Evolutionary conservation across 192 early-diverging fungal genomes (phyloP).

Genomic region (Rhizophagus clarus): DNA sequence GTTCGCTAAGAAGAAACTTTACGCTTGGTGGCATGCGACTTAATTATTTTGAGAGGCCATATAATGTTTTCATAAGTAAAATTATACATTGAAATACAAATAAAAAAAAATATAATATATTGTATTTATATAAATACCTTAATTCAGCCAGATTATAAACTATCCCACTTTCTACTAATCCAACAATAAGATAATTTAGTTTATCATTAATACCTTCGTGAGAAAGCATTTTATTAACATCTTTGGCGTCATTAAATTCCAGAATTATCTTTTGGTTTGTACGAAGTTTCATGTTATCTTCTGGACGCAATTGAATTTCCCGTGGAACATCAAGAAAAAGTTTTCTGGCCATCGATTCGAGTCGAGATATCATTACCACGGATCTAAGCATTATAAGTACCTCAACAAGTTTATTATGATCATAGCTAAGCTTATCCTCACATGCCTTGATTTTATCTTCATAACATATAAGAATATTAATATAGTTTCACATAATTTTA

Average conservation of each 20-base stretch:
- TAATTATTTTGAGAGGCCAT: not conserved
- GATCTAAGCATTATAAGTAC: not conserved
- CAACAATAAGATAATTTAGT: conserved; percentile 7
- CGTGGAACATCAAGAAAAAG: not conserved
- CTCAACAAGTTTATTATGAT: not conserved
- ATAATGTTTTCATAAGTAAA: not conserved
- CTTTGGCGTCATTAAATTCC: not conserved
- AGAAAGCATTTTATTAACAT: not conserved
- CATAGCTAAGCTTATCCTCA: not conserved
- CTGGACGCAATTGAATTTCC: not conserved
- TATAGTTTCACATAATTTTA: not conserved
- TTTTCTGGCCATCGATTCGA: conserved; percentile 17
- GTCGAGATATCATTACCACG: not conserved
- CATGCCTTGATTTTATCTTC: not conserved
- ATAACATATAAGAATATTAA: not conserved
- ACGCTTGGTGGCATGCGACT: not conserved
- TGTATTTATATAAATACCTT: not conserved
- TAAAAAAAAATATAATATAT: not conserved
- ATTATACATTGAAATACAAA: not conserved
- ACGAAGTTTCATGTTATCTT: not conserved
- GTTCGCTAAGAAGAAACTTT: not conserved
- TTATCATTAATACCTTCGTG: conserved; percentile 2
- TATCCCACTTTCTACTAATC: not conserved
- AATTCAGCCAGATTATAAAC: not conserved
- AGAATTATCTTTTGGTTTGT: not conserved